These are phyloP conservation scores for Talaromyces stipitatus DNA, from an alignment of 495 filamentous ascomycete genomes.

Conservation along the genomic window DNA sequence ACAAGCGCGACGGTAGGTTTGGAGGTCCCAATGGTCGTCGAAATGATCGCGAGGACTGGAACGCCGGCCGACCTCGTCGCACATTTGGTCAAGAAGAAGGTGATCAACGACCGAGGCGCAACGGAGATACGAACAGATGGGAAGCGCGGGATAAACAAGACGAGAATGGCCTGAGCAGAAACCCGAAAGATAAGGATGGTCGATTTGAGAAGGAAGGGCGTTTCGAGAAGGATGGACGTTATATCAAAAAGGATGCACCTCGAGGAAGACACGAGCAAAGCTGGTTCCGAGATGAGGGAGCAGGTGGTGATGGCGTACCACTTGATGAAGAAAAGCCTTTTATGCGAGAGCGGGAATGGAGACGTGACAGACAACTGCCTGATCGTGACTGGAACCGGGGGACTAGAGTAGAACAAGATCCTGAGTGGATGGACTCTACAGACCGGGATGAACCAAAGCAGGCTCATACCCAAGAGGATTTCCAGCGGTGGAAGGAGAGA, in stretches of 20 bases:
- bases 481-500: conserved; percentile 87
- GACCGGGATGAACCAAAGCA: conserved; percentile 58
- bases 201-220: conserved; percentile 31
- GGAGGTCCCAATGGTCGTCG: conserved; percentile 34
- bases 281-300: conserved; percentile 50
- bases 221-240: conserved; percentile 29
- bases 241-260: conserved; percentile 36
- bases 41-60: conserved; percentile 51
- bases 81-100: conserved; percentile 46
- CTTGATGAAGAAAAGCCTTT: conserved; percentile 45
- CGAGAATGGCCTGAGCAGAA: conserved; percentile 41
- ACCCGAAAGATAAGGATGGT: conserved; percentile 21
- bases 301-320: conserved; percentile 43
- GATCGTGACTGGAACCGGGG: conserved; percentile 56
- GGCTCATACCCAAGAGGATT: conserved; percentile 80
- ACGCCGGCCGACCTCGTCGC: conserved; percentile 45
- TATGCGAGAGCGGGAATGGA: conserved; percentile 58
- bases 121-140: conserved; percentile 59
- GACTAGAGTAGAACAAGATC: conserved; percentile 61
- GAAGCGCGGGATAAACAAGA: conserved; percentile 34
- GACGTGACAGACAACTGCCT: conserved; percentile 48
- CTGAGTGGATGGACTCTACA: conserved; percentile 79
- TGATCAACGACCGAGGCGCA: conserved; percentile 45
- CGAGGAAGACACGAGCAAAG: conserved; percentile 46
- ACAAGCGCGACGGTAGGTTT: conserved; percentile 31